Evolutionary conservation across 768 basidiomycete species (phyloP).

Genomic region (Boletus reticuloceps): DNA sequence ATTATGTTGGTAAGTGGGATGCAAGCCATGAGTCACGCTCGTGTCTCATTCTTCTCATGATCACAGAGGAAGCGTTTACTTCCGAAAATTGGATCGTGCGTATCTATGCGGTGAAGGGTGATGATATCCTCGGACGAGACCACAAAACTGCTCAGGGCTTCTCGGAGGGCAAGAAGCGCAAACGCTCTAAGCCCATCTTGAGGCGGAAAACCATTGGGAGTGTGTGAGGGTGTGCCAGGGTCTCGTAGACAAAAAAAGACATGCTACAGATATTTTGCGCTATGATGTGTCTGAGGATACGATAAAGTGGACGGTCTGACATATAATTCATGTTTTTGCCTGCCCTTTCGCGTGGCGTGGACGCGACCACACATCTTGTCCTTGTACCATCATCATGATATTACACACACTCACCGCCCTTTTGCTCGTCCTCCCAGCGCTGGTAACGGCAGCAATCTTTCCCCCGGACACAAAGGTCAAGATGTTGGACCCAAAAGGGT

Average conservation of each 20-base stretch:
- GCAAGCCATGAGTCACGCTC: background rate
- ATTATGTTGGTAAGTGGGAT: slow-evolving; percentile 71
- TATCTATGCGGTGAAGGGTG: slow-evolving; percentile 93
- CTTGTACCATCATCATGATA: slow-evolving; percentile 22
- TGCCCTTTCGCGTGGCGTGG: too few relatives aligned
- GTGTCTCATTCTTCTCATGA: slow-evolving; percentile 1
- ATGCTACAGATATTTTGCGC: background rate
- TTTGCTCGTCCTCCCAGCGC: slow-evolving; percentile 29
- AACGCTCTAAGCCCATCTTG: slow-evolving; percentile 66
- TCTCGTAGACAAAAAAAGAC: background rate
- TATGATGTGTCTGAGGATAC: too few relatives aligned
- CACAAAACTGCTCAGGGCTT: slow-evolving; percentile 87
- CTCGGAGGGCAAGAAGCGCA: slow-evolving; percentile 83
- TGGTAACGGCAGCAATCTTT: slow-evolving; percentile 47
- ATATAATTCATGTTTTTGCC: background rate
- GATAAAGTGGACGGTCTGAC: slow-evolving; percentile 6
- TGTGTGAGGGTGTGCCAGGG: slow-evolving; percentile 6
- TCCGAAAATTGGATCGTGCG: slow-evolving; percentile 99
- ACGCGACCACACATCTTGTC: background rate
- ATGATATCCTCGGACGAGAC: slow-evolving; percentile 88
- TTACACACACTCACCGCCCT: slow-evolving; percentile 15
- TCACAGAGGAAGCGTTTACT: slow-evolving; percentile 92
- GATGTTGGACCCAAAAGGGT: slow-evolving; percentile 66
- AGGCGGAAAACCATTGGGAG: slow-evolving; percentile 49
- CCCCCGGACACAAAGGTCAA: slow-evolving; percentile 61